Percentiles rank a stretch among this genome's conserved stretches.
Conservation (phyloP, 306 rosid genomes). For the Alnus rubra region DNA sequence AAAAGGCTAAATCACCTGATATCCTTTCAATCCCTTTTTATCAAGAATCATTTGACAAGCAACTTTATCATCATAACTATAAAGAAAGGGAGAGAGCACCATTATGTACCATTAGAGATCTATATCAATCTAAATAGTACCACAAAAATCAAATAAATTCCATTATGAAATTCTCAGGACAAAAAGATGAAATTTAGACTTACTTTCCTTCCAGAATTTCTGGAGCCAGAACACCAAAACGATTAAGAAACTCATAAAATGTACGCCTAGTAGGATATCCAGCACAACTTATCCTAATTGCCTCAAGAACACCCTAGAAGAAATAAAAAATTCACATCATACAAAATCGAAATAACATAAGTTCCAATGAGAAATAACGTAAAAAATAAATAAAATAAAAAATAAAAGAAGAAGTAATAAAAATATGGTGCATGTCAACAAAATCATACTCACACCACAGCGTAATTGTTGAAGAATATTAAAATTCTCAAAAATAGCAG, state of each 20-base stretch:
- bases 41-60: constrained; percentile 69
- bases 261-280: constrained; percentile 87
- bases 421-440: too few species aligned
- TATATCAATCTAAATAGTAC: background rate
- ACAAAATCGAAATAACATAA: too few species aligned
- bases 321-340: background rate
- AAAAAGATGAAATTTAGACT: background rate
- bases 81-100: constrained; percentile 23
- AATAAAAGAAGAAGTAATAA: too few species aligned
- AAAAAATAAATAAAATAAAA: too few species aligned
- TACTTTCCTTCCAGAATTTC: constrained; percentile 75
- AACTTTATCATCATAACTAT: constrained; percentile 79
- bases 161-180: background rate
- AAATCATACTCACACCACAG: too few species aligned
- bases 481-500: too few species aligned
- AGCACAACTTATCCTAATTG: constrained; percentile 84
- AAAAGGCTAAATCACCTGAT: constrained; percentile 51
- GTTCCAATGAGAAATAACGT: too few species aligned
- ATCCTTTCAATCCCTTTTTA: constrained; percentile 76
- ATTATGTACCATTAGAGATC: too few species aligned
- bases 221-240: constrained; percentile 87
- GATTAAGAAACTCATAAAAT: constrained; percentile 80
- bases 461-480: too few species aligned
- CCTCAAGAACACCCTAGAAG: constrained; percentile 86
- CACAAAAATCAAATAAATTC: background rate